A percentile compares a stretch with the other conserved stretches of the same genome.
Evolutionary conservation across 768 basidiomycete species (phyloP).

Genomic region (Amanita rubescens): DNA sequence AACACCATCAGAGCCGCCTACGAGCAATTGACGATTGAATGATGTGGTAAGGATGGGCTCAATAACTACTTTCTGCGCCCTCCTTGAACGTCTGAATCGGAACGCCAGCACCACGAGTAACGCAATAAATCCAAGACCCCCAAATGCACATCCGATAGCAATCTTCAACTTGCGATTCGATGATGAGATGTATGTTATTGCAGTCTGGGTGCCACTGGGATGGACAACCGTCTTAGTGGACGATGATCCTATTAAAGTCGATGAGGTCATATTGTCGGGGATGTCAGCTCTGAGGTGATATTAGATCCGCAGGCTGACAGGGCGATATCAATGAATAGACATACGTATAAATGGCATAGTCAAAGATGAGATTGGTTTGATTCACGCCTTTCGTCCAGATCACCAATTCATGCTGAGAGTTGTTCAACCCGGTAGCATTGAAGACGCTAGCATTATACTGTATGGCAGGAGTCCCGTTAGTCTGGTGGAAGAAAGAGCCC

Average conservation of each 20-base stretch:
- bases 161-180: slow-evolving; percentile 3
- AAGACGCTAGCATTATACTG: slow-evolving; percentile 26
- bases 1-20: not conserved
- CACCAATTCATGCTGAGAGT: slow-evolving; percentile 21
- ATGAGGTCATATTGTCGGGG: no score
- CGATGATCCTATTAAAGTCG: no score
- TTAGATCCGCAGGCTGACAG: not conserved
- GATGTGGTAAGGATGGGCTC: not conserved
- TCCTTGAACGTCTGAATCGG: not conserved
- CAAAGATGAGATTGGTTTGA: slow-evolving; percentile 27
- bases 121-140: slow-evolving; percentile 14
- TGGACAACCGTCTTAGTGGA: no score
- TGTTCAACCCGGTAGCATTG: slow-evolving; percentile 18
- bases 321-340: slow-evolving; percentile 7
- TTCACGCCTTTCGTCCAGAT: slow-evolving; percentile 26
- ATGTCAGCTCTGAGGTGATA: not conserved
- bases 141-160: slow-evolving; percentile 17
- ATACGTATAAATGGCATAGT: slow-evolving; percentile 36
- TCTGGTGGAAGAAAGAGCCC: slow-evolving; percentile 19
- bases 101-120: slow-evolving; percentile 3
- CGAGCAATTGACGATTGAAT: no score
- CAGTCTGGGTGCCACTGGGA: no score
- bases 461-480: slow-evolving; percentile 16
- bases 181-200: no score
- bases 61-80: no score